Conservation (phyloP, 2,329 filamentous ascomycete genomes). For the Sarocladium brachiariae region DNA sequence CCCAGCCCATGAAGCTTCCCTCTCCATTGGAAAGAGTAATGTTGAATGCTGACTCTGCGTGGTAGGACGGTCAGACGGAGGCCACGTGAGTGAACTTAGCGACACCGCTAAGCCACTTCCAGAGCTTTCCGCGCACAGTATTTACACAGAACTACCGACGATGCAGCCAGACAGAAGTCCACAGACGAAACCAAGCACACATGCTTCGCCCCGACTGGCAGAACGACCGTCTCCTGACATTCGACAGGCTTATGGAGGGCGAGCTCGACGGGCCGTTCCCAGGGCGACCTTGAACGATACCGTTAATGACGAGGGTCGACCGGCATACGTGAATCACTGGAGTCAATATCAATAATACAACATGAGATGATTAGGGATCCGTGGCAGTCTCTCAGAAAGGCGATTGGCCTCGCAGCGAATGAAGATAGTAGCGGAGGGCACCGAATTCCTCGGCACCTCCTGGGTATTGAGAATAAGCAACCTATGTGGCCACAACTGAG, state of each 20-base stretch:
- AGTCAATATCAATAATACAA: slow-evolving; percentile 22
- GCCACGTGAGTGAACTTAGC: neutral
- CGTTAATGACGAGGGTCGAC: slow-evolving; percentile 21
- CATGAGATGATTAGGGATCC: no score
- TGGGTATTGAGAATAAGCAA: no score
- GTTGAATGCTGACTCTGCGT: no score
- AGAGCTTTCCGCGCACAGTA: neutral
- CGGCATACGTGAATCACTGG: slow-evolving; percentile 30
- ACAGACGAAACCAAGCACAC: neutral
- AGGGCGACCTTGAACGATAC: slow-evolving; percentile 28
- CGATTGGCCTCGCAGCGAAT: no score
- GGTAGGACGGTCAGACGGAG: neutral
- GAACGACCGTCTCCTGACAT: no score
- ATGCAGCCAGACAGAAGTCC: neutral
- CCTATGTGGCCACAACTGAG: no score
- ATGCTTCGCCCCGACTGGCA: neutral
- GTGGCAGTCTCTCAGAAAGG: no score
- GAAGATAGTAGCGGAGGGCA: no score
- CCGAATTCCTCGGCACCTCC: no score
- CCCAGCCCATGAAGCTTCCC: no score
- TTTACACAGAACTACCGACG: neutral
- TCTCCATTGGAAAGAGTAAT: no score
- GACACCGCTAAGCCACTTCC: neutral
- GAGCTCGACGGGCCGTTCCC: slow-evolving; percentile 20
- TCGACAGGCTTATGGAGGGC: slow-evolving; percentile 14